Percentiles rank a stretch among this genome's conserved stretches.
phyloP scores from a whole-genome alignment of 805 yeast species.

The Metschnikowia kunwiensis region DNA sequence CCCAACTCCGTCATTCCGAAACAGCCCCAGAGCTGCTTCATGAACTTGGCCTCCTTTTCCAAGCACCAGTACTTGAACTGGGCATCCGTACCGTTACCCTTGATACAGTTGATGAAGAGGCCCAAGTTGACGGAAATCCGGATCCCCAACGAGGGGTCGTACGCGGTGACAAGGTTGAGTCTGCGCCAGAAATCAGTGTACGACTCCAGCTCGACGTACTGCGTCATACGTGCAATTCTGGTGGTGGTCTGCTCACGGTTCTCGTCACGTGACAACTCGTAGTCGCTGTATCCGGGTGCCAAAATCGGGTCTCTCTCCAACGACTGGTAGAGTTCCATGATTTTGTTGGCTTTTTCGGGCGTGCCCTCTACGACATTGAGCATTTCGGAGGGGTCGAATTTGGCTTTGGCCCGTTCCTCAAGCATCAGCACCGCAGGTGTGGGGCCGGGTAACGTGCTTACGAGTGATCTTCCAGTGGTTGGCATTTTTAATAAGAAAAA shows the following conservation, averaged over 20 bases:
- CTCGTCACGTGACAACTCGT: constrained; percentile 30
- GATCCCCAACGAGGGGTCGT: constrained; percentile 39
- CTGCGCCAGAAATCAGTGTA: constrained; percentile 32
- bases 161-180: constrained; percentile 34
- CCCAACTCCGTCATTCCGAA: constrained; percentile 24
- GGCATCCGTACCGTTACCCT: constrained; percentile 40
- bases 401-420: constrained; percentile 31
- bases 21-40: constrained; percentile 31
- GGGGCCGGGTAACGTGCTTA: constrained; percentile 28
- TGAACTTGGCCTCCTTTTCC: constrained; percentile 30
- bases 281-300: constrained; percentile 29
- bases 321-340: constrained; percentile 29
- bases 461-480: constrained; percentile 21
- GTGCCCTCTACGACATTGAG: constrained; percentile 42
- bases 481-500: constrained; percentile 14
- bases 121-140: constrained; percentile 40
- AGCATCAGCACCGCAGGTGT: constrained; percentile 31
- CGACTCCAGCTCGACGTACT: constrained; percentile 34
- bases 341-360: constrained; percentile 30
- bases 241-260: constrained; percentile 32
- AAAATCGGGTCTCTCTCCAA: constrained; percentile 41
- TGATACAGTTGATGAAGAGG: constrained; percentile 37
- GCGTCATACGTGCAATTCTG: constrained; percentile 36
- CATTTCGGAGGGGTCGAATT: constrained; percentile 38
- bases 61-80: constrained; percentile 39